Base-by-base conservation (phyloP, 1,284 basidiomycete genomes). In the Chalciporus piperatoides region DNA sequence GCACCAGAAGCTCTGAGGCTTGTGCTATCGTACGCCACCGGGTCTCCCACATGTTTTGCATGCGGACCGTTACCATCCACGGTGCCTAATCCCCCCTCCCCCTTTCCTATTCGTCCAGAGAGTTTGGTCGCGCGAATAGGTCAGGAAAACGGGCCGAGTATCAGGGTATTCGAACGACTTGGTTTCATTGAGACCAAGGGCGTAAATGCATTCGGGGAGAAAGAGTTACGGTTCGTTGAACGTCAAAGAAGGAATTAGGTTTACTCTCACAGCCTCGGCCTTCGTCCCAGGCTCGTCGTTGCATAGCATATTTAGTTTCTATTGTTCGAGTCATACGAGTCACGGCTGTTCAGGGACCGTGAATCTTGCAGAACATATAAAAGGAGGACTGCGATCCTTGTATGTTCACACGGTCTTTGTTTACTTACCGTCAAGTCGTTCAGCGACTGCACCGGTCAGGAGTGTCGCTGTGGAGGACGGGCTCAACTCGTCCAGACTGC, bases 1-100 rank as follows among this genome's bases (percentile, higher is more conserved):
- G 90, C 88, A 0, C 53, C 70, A 1, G 80, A 86, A 58, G 82
- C 88, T 0, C 68, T 92, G 37, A 73, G 74, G 41, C 72, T 90
- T 3, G 76, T 90, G 71, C 68, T 89, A 46, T 71, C 74, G 23
- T 90, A 85, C 57, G 79, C 77, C 7, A 84, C 82, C 0, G 72
- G 38, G 3, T 54, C 56, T n/a, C 42, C 54, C 6, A 25, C 40
- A 2, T 35, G 39, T 15, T 56, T 59, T 41, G 53, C 54, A 12
- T 41, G 40, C 46, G 53, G 40, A 17, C 38, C 51, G 6, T 7
- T 32, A 5, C 10, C 41, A 24, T 35, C 44, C 17, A n/a, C 2
- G 9, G 21, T 46, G 43, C 57, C 27, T 23, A 52, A 30, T 2
- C 56, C 42, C 41, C 70, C 62, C 3, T 9, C 3, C 15, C 68